phyloP scores from a whole-genome alignment of 768 basidiomycete genomes.

The Serpula lacrymans region DNA sequence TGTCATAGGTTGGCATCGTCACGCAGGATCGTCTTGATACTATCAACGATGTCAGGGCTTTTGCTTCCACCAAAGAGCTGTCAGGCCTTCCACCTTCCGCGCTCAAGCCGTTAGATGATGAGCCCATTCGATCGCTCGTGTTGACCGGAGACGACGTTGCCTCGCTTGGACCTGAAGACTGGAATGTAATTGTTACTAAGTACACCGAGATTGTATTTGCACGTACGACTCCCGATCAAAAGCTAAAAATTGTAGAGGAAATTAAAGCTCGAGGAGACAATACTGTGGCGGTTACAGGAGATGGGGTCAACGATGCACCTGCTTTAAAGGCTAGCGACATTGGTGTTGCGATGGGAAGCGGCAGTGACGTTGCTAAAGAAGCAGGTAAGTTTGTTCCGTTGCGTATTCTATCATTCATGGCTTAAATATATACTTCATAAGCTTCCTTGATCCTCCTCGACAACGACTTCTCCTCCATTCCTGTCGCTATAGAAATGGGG shows the following conservation, averaged over 20 bases:
- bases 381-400: conserved; percentile 36
- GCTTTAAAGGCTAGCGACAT: conserved; percentile 44
- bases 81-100: conserved; percentile 4
- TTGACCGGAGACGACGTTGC: conserved; percentile 37
- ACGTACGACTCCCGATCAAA: conserved; percentile 46
- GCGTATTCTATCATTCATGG: background rate
- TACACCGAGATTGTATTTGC: conserved; percentile 43
- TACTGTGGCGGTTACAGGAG: conserved; percentile 45
- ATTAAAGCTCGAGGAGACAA: conserved; percentile 37
- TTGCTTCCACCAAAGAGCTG: conserved; percentile 15
- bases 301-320: conserved; percentile 45
- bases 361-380: conserved; percentile 41
- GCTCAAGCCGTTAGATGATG: conserved; percentile 30
- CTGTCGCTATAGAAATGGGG: conserved; percentile 47
- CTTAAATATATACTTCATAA: conserved; percentile 1
- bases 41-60: conserved; percentile 14
- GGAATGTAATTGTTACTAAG: conserved; percentile 27
- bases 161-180: conserved; percentile 26
- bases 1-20: conserved; percentile 32
- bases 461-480: conserved; percentile 50
- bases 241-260: conserved; percentile 47
- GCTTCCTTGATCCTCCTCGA: conserved; percentile 42
- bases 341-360: conserved; percentile 41
- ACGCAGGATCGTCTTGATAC: conserved; percentile 28
- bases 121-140: conserved; percentile 30